Percentiles rank a stretch among this genome's conserved stretches.
Evolutionary conservation across 306 rosid species (phyloP).

Genomic region (Corylus americana): DNA sequence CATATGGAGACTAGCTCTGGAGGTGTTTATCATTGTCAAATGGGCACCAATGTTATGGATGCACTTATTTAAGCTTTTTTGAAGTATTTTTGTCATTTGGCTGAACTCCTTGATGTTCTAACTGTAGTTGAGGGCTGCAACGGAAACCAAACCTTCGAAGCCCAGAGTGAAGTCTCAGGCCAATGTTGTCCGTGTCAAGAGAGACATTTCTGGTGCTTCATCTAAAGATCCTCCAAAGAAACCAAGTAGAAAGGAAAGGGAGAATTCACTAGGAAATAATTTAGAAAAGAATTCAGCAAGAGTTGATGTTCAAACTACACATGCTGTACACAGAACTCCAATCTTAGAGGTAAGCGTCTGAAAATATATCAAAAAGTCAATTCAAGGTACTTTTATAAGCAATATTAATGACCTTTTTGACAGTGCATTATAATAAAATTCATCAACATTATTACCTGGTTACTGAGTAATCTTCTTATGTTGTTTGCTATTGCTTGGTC

Average conservation of each 20-base stretch:
- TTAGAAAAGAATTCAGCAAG: slow-evolving; percentile 34
- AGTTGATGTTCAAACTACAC: slow-evolving; percentile 26
- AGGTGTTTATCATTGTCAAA: slow-evolving; percentile 2
- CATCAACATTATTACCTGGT: not conserved
- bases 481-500: slow-evolving; percentile 5
- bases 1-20: slow-evolving; percentile 5
- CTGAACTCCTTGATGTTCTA: slow-evolving; percentile 9
- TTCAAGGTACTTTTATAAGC: not conserved
- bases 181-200: slow-evolving; percentile 31
- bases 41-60: not conserved
- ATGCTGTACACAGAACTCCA: slow-evolving; percentile 30
- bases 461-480: slow-evolving; percentile 7
- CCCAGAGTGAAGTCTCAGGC: slow-evolving; percentile 24
- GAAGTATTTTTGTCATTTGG: slow-evolving; percentile 6
- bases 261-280: slow-evolving; percentile 34
- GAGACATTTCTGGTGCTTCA: slow-evolving; percentile 27
- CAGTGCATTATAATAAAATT: not conserved
- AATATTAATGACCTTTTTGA: not conserved
- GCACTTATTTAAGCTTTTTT: slow-evolving; percentile 2
- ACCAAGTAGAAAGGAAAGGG: slow-evolving; percentile 33
- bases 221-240: slow-evolving; percentile 31
- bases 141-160: slow-evolving; percentile 36
- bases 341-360: slow-evolving; percentile 48
- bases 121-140: slow-evolving; percentile 37
- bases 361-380: not conserved